Conservation (phyloP, 768 basidiomycete genomes). For the Pleurotus sapidus region DNA sequence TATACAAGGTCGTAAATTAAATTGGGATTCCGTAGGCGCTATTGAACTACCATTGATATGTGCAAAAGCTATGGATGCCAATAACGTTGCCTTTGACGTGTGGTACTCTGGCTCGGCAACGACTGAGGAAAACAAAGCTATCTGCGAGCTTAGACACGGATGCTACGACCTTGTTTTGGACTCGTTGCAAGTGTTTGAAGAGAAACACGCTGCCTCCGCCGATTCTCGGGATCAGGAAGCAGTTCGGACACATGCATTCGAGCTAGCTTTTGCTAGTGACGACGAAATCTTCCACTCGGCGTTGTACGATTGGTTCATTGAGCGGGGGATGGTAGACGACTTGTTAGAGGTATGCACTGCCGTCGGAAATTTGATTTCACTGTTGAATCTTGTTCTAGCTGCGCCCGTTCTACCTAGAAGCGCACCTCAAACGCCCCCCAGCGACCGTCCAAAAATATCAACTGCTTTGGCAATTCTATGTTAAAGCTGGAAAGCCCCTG, state of each 20-base stretch:
- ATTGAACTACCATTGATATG: conserved; percentile 84
- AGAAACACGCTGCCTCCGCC: conserved; percentile 31
- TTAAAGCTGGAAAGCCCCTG: conserved; percentile 84
- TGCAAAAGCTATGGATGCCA: conserved; percentile 74
- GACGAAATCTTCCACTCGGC: conserved; percentile 95
- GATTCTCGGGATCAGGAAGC: conserved; percentile 52
- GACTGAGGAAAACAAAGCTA: conserved; percentile 55
- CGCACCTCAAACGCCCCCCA: conserved; percentile 82
- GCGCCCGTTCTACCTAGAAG: conserved; percentile 85
- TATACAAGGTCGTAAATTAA: background rate
- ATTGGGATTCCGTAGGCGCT: conserved; percentile 49
- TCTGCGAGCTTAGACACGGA: conserved; percentile 58
- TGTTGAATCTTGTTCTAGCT: conserved; percentile 42
- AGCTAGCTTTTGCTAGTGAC: conserved; percentile 76
- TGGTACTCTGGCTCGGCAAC: conserved; percentile 62
- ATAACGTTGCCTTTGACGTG: conserved; percentile 71
- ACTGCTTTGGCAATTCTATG: conserved; percentile 95
- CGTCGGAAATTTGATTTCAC: background rate
- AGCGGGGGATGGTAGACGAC: conserved; percentile 77
- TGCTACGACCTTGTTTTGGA: conserved; percentile 87
- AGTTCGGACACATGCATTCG: conserved; percentile 82
- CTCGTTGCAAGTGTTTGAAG: conserved; percentile 78
- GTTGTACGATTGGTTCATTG: conserved; percentile 92
- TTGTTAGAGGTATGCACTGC: conserved; percentile 73
- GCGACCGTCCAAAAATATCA: conserved; percentile 79